Percentiles rank a stretch among this genome's conserved stretches.
phyloP scores from a whole-genome alignment of 2,329 filamentous ascomycete species.

The Colletotrichum musicola region DNA sequence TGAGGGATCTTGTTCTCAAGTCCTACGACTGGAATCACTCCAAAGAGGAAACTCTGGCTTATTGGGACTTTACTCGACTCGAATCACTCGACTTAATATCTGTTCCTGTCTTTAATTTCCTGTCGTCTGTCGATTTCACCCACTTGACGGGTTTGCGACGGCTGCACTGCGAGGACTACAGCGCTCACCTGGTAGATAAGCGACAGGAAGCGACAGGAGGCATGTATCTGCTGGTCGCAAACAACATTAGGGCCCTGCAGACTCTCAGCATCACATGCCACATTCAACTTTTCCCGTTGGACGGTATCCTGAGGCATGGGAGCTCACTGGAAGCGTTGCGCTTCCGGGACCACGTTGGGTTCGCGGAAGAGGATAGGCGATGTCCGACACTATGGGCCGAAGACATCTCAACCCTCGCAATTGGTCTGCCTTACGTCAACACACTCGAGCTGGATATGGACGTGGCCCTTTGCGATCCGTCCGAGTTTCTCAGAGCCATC shows the following conservation, averaged over 20 bases:
- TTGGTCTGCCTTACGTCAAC: conserved; percentile 48
- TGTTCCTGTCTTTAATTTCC: conserved; percentile 59
- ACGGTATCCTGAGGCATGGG: conserved; percentile 55
- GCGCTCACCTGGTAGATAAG: conserved; percentile 53
- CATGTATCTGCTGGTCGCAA: conserved; percentile 54
- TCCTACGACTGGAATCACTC: conserved; percentile 65
- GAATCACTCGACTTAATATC: conserved; percentile 55
- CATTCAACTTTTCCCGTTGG: conserved; percentile 54
- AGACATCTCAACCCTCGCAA: conserved; percentile 51
- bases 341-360: conserved; percentile 61
- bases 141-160: conserved; percentile 52
- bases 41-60: conserved; percentile 50
- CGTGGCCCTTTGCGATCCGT: conserved; percentile 48
- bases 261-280: conserved; percentile 58
- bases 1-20: conserved; percentile 56
- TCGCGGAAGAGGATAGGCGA: conserved; percentile 54
- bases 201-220: conserved; percentile 54
- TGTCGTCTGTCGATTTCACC: conserved; percentile 54
- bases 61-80: conserved; percentile 63
- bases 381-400: conserved; percentile 56
- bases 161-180: conserved; percentile 60
- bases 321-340: conserved; percentile 52
- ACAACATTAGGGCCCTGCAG: conserved; percentile 52
- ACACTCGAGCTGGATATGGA: conserved; percentile 64
- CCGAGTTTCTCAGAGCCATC: conserved; percentile 53